Conservation (phyloP, 192 early-diverging fungal species). For the Paraglomus brasilianum region DNA sequence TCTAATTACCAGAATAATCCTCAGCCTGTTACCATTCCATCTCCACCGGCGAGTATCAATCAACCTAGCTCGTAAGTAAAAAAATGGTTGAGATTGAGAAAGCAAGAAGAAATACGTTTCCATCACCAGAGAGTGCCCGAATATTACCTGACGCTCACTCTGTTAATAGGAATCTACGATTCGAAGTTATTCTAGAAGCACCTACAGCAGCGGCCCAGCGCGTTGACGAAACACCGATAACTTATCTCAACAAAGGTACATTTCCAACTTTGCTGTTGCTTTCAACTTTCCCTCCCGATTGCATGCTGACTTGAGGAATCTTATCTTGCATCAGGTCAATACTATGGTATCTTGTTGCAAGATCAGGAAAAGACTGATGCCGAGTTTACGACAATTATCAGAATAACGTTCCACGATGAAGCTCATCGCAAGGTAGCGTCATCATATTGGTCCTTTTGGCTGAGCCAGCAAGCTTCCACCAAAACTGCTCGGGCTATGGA, state of each 20-base stretch:
- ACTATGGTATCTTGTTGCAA: conserved; percentile 55
- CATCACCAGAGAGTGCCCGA: too few species aligned
- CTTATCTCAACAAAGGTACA: conserved; percentile 74
- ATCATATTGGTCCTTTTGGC: conserved; percentile 73
- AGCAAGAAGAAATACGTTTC: too few species aligned
- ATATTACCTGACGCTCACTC: too few species aligned
- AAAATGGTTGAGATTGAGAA: too few species aligned
- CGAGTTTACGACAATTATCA: conserved; percentile 53
- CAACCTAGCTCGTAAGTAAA: conserved; percentile 14
- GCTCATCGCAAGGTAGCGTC: conserved; percentile 60
- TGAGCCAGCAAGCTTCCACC: conserved; percentile 63
- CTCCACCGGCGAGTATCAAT: conserved; percentile 27
- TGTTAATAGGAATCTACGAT: conserved; percentile 33
- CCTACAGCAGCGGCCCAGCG: conserved; percentile 53
- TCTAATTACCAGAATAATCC: conserved; percentile 19
- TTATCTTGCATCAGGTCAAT: conserved; percentile 42
- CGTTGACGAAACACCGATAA: conserved; percentile 58
- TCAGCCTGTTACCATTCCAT: conserved; percentile 23
- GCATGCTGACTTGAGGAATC: not conserved
- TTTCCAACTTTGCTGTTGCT: not conserved
- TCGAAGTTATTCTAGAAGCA: conserved; percentile 41
- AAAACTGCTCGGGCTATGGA: conserved; percentile 62
- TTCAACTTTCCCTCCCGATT: not conserved
- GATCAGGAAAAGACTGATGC: conserved; percentile 50
- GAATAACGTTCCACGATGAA: conserved; percentile 72